Evolutionary conservation across 2,329 filamentous ascomycete genomes (phyloP), one percentile per base, ranked within the genome.

Genomic region (Capronia epimyces): DNA sequence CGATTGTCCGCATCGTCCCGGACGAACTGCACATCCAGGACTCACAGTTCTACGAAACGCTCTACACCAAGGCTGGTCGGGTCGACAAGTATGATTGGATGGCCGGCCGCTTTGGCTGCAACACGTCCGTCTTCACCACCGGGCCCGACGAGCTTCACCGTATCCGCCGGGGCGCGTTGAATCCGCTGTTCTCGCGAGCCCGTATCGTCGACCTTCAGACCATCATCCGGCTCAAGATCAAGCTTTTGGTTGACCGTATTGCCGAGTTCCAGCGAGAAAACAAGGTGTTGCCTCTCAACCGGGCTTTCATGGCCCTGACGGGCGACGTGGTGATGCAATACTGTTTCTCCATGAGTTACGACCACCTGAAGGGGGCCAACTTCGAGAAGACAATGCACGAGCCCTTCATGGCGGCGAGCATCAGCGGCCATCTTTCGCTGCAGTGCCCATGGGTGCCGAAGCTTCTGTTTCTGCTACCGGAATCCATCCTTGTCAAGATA

Each of bases 11-110:
- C 24, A 65, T 66, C 40, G 62, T 57, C 49, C 66, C 65, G 2
- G 58, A 59, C 42, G 65, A 66, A 49, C 51, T 67, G n/a, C 66
- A 67, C 44, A 60, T 66, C 52, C 58, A 60, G 20, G 65, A 67
- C 41, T 59, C 60, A 5, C 53, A 61, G 13, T 64, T 58, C 50
- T 66, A 63, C 41, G 63, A 66, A 39, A 54, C 58, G 8, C 52
- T 65, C 16, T 66, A 65, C 56, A 62, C 64, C 29, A 63, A 62
- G 20, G 60, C 63, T 34, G 61, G 58, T 20, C 64, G 64, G 1
- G 62, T 62, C 18, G 62, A 67, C 53, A 67, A 67, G 41, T 64
- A 61, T 16, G 40, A 59, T 15, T 63, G 60, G 55, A 62, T 63
- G 50, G 55, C 61, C 6, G 60, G 60, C 12, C 60, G 61, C 29